Conservation (phyloP, 495 filamentous ascomycete species). For the Cryomyces antarcticus region DNA sequence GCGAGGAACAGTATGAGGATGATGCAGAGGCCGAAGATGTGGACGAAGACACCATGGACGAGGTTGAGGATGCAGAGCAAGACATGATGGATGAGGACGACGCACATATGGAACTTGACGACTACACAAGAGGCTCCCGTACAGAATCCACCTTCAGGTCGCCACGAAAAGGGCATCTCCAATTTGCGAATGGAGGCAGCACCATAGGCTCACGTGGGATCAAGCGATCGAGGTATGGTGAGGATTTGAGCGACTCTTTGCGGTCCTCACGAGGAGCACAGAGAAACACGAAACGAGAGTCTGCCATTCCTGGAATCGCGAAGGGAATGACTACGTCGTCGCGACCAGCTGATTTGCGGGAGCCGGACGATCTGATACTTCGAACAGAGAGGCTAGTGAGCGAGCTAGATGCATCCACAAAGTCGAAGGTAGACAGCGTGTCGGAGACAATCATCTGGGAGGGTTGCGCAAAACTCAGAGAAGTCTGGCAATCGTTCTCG, state of each 20-base stretch:
- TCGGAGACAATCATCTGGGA: background rate
- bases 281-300: background rate
- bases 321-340: slow-evolving; percentile 22
- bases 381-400: slow-evolving; percentile 26
- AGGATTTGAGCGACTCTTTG: slow-evolving; percentile 2
- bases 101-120: slow-evolving; percentile 16
- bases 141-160: background rate
- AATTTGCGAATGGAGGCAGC: background rate
- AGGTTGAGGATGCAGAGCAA: slow-evolving; percentile 14
- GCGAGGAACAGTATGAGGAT: slow-evolving; percentile 20
- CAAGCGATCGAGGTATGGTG: slow-evolving; percentile 1
- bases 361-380: slow-evolving; percentile 26
- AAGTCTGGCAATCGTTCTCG: slow-evolving; percentile 36
- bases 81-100: slow-evolving; percentile 19
- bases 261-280: background rate
- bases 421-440: background rate
- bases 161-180: background rate
- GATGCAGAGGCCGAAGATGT: slow-evolving; percentile 16
- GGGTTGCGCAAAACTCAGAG: slow-evolving; percentile 32
- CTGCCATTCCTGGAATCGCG: slow-evolving; percentile 19
- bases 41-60: slow-evolving; percentile 12
- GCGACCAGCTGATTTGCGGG: slow-evolving; percentile 18
- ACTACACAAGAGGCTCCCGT: background rate
- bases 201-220: background rate
- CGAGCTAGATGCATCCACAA: slow-evolving; percentile 29